Evolutionary conservation across 495 filamentous ascomycete species (phyloP).

Genomic region (Cercophora scortea): DNA sequence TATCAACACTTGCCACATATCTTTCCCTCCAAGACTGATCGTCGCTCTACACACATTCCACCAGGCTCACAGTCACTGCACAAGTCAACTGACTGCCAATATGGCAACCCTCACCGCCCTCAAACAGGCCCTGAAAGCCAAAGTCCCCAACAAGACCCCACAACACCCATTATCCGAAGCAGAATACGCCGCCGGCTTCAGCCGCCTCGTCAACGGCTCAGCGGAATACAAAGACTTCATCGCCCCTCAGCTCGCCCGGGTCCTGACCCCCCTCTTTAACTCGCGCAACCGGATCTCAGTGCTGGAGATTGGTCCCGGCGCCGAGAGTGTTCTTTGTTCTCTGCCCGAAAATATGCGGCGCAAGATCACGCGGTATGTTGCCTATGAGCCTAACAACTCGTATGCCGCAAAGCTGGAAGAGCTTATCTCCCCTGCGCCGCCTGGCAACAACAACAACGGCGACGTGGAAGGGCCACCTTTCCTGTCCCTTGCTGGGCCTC

Average conservation of each 20-base stretch:
- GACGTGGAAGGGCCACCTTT: slow-evolving; percentile 34
- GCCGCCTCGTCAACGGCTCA: slow-evolving; percentile 37
- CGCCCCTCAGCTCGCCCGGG: slow-evolving; percentile 44
- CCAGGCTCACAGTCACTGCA: too few relatives aligned
- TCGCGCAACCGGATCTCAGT: slow-evolving; percentile 42
- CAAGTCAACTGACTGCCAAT: too few relatives aligned
- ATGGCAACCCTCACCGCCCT: not conserved
- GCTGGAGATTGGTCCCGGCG: slow-evolving; percentile 55
- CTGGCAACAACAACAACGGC: too few relatives aligned
- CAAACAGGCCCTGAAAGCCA: not conserved
- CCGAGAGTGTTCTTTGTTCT: slow-evolving; percentile 46
- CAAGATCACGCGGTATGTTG: slow-evolving; percentile 44
- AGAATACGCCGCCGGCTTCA: slow-evolving; percentile 48
- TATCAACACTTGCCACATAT: too few relatives aligned
- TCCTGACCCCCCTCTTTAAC: slow-evolving; percentile 41
- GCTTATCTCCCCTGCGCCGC: slow-evolving; percentile 29
- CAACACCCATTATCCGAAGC: slow-evolving; percentile 42
- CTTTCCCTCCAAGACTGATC: too few relatives aligned
- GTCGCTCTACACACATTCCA: too few relatives aligned
- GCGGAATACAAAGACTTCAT: slow-evolving; percentile 51
- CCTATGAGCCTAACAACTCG: slow-evolving; percentile 49
- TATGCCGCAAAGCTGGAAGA: slow-evolving; percentile 42
- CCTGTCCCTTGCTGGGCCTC: slow-evolving; percentile 37
- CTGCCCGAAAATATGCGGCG: slow-evolving; percentile 37
- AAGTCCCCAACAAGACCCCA: slow-evolving; percentile 1